phyloP scores from a whole-genome alignment of 768 basidiomycete genomes.

The Podaxis rugospora region DNA sequence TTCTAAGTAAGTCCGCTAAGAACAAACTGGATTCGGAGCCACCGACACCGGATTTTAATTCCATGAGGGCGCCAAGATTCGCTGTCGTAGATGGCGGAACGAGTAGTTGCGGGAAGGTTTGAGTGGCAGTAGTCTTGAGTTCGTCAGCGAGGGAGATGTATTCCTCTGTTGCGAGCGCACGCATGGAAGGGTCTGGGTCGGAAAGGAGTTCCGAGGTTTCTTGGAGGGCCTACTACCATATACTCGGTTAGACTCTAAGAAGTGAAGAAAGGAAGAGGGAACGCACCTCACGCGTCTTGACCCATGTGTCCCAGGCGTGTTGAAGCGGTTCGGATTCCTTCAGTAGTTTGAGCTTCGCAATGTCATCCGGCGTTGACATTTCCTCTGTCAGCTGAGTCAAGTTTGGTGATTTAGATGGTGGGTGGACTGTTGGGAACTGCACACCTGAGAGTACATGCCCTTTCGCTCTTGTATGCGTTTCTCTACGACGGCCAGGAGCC shows the following conservation, averaged over 20 bases:
- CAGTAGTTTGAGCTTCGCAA: slow-evolving; percentile 52
- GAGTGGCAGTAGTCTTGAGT: slow-evolving; percentile 30
- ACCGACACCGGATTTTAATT: slow-evolving; percentile 90
- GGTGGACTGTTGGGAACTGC: slow-evolving; percentile 9
- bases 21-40: slow-evolving; percentile 88
- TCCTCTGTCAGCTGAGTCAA: slow-evolving; percentile 44
- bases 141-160: slow-evolving; percentile 38
- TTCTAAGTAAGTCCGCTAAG: slow-evolving; percentile 40
- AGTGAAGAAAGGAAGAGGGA: not conserved
- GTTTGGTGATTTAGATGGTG: slow-evolving; percentile 8
- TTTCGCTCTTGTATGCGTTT: slow-evolving; percentile 49
- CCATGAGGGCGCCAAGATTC: slow-evolving; percentile 73
- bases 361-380: slow-evolving; percentile 51
- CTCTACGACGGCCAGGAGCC: slow-evolving; percentile 51
- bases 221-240: slow-evolving; percentile 53
- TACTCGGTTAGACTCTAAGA: not conserved
- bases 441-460: slow-evolving; percentile 39
- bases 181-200: slow-evolving; percentile 76
- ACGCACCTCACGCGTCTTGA: slow-evolving; percentile 51
- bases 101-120: slow-evolving; percentile 66
- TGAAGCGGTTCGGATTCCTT: slow-evolving; percentile 69
- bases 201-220: slow-evolving; percentile 58
- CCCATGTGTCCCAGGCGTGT: slow-evolving; percentile 66
- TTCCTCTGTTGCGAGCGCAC: slow-evolving; percentile 68
- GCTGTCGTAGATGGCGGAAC: slow-evolving; percentile 67